Base-by-base conservation (phyloP, 2,329 filamentous ascomycete species). In the Sporothrix pseudoabietina region DNA sequence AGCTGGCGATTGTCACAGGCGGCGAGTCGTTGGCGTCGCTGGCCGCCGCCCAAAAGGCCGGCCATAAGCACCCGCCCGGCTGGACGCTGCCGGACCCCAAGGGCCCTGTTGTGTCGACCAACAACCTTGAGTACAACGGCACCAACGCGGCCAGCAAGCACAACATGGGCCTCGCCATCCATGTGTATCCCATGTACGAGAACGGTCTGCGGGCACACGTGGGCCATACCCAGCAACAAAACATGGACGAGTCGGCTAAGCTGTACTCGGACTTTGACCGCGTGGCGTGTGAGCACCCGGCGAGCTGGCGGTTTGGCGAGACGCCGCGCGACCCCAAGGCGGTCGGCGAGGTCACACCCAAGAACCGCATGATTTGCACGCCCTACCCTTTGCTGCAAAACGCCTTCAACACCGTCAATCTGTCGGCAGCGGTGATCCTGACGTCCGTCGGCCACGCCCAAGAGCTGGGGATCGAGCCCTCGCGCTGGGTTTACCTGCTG, bases 171-270 rank as follows among this genome's bases (percentile, higher is more conserved):
- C 47, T 75, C 35, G 30, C 74, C 6, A 71, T 73, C n/a, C 74
- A 75, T 14, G 71, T 75, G 16, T 75, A 75, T 35, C 69, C 74
- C 1, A 75, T 75, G 74, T 75, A 75, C 47, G 74, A 75, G 49
- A 75, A 75, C 55, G 69, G 69, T 1, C 68, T 75, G 26, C 74
- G 74, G 22, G 74, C 74, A 7, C 69, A 70, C 30, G 7, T 30
- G n/a, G 52, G 44, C 30, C 70, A 72, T 55, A 75, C 74, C 6
- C 74, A 75, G 47, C 26, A 57, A 7, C 16, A 71, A 19, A 75
- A 75, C 32, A 12, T 19, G 3, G 65, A 49, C 8, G 74, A 75
- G 54, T 75, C 74, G 14, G 74, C 74, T 5, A 69, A 70, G 35
- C 72, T 75, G 22, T 75, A 75, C 47, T 69, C 74, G 5, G 74